Evolutionary conservation across 2,329 filamentous ascomycete genomes (phyloP).

Genomic region (Fusarium sambucinum): DNA sequence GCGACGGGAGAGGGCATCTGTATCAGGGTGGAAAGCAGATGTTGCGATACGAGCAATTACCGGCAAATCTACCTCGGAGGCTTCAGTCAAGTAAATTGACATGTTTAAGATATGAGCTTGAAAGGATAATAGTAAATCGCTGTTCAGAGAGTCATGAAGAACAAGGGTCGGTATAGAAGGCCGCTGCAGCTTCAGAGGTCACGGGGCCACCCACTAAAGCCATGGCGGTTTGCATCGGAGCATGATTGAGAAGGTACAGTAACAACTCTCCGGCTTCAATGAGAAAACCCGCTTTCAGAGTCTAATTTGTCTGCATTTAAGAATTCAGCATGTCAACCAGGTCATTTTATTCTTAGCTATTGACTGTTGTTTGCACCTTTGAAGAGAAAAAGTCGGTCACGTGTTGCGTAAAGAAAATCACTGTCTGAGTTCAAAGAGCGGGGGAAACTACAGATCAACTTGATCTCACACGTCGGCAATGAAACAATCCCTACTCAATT

Average conservation of each 20-base stretch:
- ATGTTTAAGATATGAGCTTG: neutral
- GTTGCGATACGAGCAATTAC: constrained; percentile 16
- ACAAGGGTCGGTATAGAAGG: neutral
- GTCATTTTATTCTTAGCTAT: too few species aligned
- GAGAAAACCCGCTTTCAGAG: too few species aligned
- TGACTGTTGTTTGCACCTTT: neutral
- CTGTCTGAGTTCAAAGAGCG: neutral
- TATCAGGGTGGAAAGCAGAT: constrained; percentile 16
- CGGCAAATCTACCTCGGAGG: neutral
- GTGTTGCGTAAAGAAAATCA: neutral
- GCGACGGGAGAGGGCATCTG: constrained; percentile 16
- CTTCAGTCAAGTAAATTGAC: neutral
- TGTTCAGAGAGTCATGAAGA: neutral
- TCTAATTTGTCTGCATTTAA: too few species aligned
- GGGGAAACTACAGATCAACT: neutral
- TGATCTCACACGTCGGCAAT: neutral
- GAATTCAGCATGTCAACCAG: too few species aligned
- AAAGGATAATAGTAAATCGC: neutral
- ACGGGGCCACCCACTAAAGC: neutral
- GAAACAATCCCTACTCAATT: neutral
- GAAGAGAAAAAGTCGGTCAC: neutral
- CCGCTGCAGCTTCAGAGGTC: neutral
- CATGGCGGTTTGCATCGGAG: neutral
- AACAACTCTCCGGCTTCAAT: neutral
- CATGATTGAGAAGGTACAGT: neutral